These are phyloP conservation scores for Apostasia ramifera DNA, from an alignment of 106 monocot genomes.

Conservation along the genomic window DNA sequence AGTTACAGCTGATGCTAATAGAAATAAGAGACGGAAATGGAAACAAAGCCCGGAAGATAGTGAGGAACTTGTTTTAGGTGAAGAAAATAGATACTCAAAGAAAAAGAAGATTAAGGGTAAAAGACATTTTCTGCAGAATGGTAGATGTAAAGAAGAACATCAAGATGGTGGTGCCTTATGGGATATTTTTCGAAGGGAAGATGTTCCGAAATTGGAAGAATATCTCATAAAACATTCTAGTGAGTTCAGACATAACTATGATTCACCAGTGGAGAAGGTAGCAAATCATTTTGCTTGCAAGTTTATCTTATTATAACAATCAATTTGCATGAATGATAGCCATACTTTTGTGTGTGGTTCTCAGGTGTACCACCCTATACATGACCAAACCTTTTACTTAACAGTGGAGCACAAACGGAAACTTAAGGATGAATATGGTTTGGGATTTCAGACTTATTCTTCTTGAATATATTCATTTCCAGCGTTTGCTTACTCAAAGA, in stretches of 20 bases:
- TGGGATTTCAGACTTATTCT: constrained; percentile 2
- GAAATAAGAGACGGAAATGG: neutral
- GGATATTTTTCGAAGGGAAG: constrained; percentile 90
- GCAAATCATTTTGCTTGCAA: neutral
- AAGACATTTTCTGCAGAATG: neutral
- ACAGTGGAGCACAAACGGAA: constrained; percentile 54
- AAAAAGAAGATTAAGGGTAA: too few relatives aligned
- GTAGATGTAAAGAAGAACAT: neutral
- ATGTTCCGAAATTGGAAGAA: constrained; percentile 45
- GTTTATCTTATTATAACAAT: neutral
- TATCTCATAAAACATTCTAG: constrained; percentile 55
- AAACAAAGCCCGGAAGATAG: neutral
- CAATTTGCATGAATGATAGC: neutral
- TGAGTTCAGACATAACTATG: constrained; percentile 65
- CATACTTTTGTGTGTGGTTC: neutral
- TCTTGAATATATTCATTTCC: neutral
- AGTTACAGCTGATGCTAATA: neutral
- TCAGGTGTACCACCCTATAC: constrained; percentile 62
- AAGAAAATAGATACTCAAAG: too few relatives aligned
- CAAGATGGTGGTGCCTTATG: constrained; percentile 69
- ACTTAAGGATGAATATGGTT: constrained; percentile 76
- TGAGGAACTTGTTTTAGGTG: too few relatives aligned
- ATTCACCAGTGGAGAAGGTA: constrained; percentile 54
- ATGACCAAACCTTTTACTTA: constrained; percentile 75
- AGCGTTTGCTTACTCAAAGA: neutral